Conservation (phyloP, 1,139 yeast genomes). For the Hemisphaericaspora xylanilytica region DNA sequence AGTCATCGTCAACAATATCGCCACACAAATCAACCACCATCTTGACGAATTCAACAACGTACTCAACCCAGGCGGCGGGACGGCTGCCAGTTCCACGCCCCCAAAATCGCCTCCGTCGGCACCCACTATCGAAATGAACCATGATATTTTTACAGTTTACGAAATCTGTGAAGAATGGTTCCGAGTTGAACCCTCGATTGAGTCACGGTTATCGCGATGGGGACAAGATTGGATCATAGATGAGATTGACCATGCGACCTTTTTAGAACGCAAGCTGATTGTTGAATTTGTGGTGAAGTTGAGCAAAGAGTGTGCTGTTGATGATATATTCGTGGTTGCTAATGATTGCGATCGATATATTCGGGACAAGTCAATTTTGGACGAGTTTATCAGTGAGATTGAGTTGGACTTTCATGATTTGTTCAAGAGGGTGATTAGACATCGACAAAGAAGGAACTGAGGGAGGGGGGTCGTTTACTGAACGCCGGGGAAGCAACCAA, state of each 20-base stretch:
- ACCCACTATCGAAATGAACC: slow-evolving; percentile 16
- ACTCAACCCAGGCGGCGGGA: slow-evolving; percentile 4
- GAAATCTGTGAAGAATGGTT: slow-evolving; percentile 19
- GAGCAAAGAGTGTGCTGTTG: slow-evolving; percentile 12
- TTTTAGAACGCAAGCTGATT: slow-evolving; percentile 14
- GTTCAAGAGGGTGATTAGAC: slow-evolving; percentile 13
- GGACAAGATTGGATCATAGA: slow-evolving; percentile 17
- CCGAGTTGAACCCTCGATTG: slow-evolving; percentile 11
- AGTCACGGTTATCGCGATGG: slow-evolving; percentile 12
- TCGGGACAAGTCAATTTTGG: slow-evolving; percentile 16
- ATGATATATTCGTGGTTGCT: slow-evolving; percentile 14
- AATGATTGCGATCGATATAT: slow-evolving; percentile 17
- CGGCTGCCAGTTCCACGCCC: no score
- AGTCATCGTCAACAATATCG: slow-evolving; percentile 10
- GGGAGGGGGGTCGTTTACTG: neutral
- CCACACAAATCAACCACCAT: slow-evolving; percentile 7
- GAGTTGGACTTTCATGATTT: slow-evolving; percentile 16
- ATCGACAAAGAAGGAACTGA: slow-evolving; percentile 11
- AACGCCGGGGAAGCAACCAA: no score
- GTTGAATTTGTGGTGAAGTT: slow-evolving; percentile 16
- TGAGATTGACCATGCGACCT: slow-evolving; percentile 16
- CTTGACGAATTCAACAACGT: slow-evolving; percentile 8
- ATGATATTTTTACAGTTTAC: slow-evolving; percentile 15
- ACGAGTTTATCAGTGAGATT: slow-evolving; percentile 18
- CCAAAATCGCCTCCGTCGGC: slow-evolving; percentile 1